A percentile compares a stretch with the other conserved stretches of the same genome.
These are phyloP conservation scores for Aciculosporium take DNA, from an alignment of 2,329 filamentous ascomycete species.

Conservation along the genomic window DNA sequence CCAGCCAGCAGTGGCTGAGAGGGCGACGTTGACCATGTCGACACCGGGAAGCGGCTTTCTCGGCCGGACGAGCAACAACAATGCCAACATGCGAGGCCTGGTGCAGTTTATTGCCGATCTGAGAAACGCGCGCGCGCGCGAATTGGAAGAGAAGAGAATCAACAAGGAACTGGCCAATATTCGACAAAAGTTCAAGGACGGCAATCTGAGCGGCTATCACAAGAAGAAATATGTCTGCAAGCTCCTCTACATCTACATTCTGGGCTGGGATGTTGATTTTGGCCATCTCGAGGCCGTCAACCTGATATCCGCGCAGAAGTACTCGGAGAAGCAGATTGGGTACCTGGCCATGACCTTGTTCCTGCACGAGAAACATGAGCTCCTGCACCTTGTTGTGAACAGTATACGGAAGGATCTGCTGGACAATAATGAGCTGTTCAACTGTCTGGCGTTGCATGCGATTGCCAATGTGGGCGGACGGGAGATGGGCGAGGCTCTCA, in stretches of 20 bases:
- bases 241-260: conserved; percentile 96
- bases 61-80: conserved; percentile 49
- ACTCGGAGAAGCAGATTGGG: conserved; percentile 98
- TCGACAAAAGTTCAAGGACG: conserved; percentile 94
- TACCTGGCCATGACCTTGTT: conserved; percentile 96
- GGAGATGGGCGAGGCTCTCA: conserved; percentile 93
- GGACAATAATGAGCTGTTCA: conserved; percentile 93
- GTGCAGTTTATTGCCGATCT: conserved; percentile 98
- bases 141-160: conserved; percentile 96
- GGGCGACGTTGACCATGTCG: conserved; percentile 30
- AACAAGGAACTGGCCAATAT: conserved; percentile 99
- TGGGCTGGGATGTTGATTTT: conserved; percentile 98
- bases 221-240: conserved; percentile 99
- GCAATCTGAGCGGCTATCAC: conserved; percentile 86
- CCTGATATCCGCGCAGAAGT: conserved; percentile 89
- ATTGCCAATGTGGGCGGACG: conserved; percentile 94
- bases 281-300: conserved; percentile 97
- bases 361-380: conserved; percentile 90
- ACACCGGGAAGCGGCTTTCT: conserved; percentile 46
- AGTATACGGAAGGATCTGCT: conserved; percentile 93
- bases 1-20: conserved; percentile 5
- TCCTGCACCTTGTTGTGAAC: conserved; percentile 92
- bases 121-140: conserved; percentile 83
- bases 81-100: conserved; percentile 62
- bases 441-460: conserved; percentile 89